Base-by-base conservation (phyloP, 495 filamentous ascomycete genomes). In the Lasiosphaeriaceae sp. region DNA sequence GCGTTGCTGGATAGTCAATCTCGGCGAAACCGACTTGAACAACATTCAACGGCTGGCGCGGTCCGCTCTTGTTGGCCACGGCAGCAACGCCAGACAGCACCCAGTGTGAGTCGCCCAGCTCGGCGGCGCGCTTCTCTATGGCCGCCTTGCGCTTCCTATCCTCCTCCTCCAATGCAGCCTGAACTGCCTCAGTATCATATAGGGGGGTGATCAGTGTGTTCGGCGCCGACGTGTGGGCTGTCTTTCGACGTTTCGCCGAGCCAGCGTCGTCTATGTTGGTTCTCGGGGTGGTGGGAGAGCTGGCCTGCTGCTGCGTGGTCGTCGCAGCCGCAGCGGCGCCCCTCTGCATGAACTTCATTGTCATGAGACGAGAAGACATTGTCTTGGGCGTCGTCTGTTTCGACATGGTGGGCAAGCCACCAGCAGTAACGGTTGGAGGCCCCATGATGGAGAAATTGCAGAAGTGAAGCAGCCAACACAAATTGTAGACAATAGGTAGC, bases 321-420 rank as follows among this genome's bases (percentile, higher is more conserved):
- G 55, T 24, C 16, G 65, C 61, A 16, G 59, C 53, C 4, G 55
- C 54, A 4, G 66, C 85, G 22, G 88, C 89, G 50, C 89, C 88
- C 60, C 94, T 84, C 81, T 96, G 94, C 94, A 98, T 98, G 72
- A 98, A 98, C 83, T 96, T 96, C 92, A 97, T 97, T 22, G 89
- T 96, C 64, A 95, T 75, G 19, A 97, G 83, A 52, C 92, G 84
- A 2, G 90, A 92, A 58, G 92, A 96, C 88, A 96, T 94, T 11
- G 77, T 76, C 74, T 95, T 95, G 24, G 75, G 61, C 61, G 75
- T 66, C 26, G 66, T 66, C 58, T 57, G 68, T 29, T 75, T 68
- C 44, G 68, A 61, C 71, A 77, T 77, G 50, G 57, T 21, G 21
- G 63, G 63, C 49, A 59, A 50, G 11, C 19, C 39, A n/a, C 31